phyloP scores from a whole-genome alignment of 2,329 filamentous ascomycete species.

The Pseudopyrenochaeta lycopersici region DNA sequence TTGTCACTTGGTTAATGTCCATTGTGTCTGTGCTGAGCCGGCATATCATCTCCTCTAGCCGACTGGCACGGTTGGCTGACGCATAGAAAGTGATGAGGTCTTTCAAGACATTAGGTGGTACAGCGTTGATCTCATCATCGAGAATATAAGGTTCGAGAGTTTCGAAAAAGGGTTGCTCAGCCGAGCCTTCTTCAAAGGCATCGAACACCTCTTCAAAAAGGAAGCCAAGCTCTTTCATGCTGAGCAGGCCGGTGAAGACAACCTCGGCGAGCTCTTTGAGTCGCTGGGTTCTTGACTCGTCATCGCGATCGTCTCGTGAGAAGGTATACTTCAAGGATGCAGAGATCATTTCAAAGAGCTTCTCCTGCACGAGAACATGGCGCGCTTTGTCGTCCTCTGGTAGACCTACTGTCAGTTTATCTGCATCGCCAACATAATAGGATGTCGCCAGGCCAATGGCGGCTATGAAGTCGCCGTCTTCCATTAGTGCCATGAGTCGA shows the following conservation, averaged over 20 bases:
- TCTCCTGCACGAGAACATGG: constrained; percentile 85
- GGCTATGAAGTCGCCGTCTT: constrained; percentile 92
- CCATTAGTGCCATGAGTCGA: constrained; percentile 90
- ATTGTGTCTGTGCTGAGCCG: constrained; percentile 89
- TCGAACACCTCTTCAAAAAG: constrained; percentile 92
- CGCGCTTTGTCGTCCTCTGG: constrained; percentile 81
- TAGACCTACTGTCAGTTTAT: constrained; percentile 91
- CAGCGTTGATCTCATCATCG: constrained; percentile 74
- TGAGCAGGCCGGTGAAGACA: constrained; percentile 84
- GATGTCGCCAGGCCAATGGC: constrained; percentile 90
- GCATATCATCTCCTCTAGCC: constrained; percentile 93
- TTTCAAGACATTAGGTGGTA: constrained; percentile 88
- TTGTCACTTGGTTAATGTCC: constrained; percentile 92
- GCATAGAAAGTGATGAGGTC: constrained; percentile 85
- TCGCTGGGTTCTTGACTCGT: constrained; percentile 65
- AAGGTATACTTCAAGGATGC: constrained; percentile 93
- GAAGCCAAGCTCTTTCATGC: constrained; percentile 80
- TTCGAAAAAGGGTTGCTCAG: constrained; percentile 82
- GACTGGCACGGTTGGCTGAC: constrained; percentile 74
- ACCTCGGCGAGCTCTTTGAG: constrained; percentile 81
- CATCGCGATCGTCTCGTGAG: constrained; percentile 63
- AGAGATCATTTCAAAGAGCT: constrained; percentile 90
- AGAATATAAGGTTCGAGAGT: constrained; percentile 88
- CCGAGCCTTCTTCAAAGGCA: constrained; percentile 81
- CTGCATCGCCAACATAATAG: constrained; percentile 90